Conservation (phyloP, 768 basidiomycete species). For the Amanita pseudoporphyria region DNA sequence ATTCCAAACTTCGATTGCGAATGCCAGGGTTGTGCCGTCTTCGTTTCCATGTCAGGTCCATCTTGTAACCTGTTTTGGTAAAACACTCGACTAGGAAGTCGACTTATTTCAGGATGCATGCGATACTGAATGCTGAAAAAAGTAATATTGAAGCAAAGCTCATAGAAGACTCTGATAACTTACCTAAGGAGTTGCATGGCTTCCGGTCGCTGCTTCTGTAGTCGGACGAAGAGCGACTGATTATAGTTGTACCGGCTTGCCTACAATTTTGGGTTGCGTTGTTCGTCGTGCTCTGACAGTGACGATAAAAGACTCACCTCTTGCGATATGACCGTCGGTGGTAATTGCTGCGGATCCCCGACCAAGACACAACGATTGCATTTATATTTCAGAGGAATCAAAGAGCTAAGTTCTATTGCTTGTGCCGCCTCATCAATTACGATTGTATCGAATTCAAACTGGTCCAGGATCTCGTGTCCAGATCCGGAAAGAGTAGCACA, state of each 20-base stretch:
- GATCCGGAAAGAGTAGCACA: constrained; percentile 91
- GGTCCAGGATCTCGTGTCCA: constrained; percentile 78
- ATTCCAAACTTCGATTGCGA: constrained; percentile 62
- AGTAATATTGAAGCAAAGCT: background rate
- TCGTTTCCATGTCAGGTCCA: constrained; percentile 79
- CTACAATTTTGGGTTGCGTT: constrained; percentile 21
- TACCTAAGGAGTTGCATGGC: constrained; percentile 88
- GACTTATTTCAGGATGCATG: constrained; percentile 96
- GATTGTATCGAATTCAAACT: constrained; percentile 87
- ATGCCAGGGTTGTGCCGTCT: constrained; percentile 87
- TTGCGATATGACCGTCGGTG: constrained; percentile 65
- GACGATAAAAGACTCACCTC: constrained; percentile 21
- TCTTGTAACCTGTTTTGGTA: constrained; percentile 74
- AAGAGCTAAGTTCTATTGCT: constrained; percentile 86
- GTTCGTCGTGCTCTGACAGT: constrained; percentile 5
- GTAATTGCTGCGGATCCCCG: constrained; percentile 93
- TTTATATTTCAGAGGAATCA: constrained; percentile 90
- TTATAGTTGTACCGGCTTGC: constrained; percentile 71
- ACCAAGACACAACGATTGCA: constrained; percentile 86
- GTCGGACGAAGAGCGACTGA: constrained; percentile 86
- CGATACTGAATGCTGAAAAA: constrained; percentile 88
- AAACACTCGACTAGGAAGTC: constrained; percentile 81
- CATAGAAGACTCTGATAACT: constrained; percentile 9
- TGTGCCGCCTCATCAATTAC: constrained; percentile 99
- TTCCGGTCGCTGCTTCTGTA: constrained; percentile 72